Evolutionary conservation across 805 yeast species (phyloP).

Genomic region (Lachancea sp.): DNA sequence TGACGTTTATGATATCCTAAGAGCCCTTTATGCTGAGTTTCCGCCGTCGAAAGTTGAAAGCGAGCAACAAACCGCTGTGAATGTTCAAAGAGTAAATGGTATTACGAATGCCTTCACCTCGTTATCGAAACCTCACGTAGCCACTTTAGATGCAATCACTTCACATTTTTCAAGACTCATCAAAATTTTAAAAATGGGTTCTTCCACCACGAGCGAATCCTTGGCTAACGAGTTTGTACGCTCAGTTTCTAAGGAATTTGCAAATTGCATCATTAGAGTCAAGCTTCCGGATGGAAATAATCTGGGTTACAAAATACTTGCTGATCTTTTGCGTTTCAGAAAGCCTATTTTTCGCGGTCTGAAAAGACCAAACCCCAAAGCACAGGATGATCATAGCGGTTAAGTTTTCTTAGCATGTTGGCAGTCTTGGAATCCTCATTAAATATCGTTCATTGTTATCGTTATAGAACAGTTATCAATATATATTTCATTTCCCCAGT

Average conservation of each 20-base stretch:
- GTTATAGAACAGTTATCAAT: too few relatives aligned
- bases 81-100: conserved; percentile 46
- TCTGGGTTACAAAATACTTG: conserved; percentile 50
- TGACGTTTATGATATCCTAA: conserved; percentile 58
- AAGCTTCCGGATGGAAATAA: conserved; percentile 49
- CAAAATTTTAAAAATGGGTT: conserved; percentile 43
- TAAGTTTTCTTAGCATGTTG: too few relatives aligned
- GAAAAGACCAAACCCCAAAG: conserved; percentile 31
- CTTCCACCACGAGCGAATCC: conserved; percentile 29
- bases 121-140: conserved; percentile 63
- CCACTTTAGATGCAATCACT: conserved; percentile 73
- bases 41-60: conserved; percentile 27
- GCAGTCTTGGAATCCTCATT: background rate
- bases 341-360: conserved; percentile 61
- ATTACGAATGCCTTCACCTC: conserved; percentile 60
- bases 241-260: conserved; percentile 60
- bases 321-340: conserved; percentile 55
- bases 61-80: conserved; percentile 22
- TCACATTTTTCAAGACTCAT: conserved; percentile 67
- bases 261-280: conserved; percentile 46
- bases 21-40: conserved; percentile 55
- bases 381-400: conserved; percentile 2
- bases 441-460: too few relatives aligned
- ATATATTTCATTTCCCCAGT: background rate
- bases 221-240: conserved; percentile 35